Base-by-base conservation (phyloP, 345 rosid species). In the Syzygium jambos region DNA sequence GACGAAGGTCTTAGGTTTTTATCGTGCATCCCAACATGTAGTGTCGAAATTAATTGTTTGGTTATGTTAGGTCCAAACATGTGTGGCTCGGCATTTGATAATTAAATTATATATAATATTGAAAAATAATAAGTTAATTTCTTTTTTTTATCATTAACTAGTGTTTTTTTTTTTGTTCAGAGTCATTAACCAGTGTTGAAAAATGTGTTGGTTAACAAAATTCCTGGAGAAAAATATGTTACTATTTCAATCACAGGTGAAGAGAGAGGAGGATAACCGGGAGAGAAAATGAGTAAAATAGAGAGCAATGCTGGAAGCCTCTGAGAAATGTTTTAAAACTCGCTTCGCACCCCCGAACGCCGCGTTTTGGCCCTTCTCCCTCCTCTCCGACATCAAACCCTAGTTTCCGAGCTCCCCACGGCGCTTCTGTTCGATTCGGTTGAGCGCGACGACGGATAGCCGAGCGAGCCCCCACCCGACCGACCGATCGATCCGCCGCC, bases 311-410 rank as follows among this genome's bases (percentile, higher is more conserved):
- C 30, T 11, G 43, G 51, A 83, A 87, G 51, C 78, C 78, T 30
- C 22, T 11, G 43, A 4, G 17, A 30, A 41, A 65, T 65, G 5
- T 29, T 41, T 46, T 29, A 68, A 46, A 78, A 59, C 10, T 25
- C 56, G 27, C 30, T 52, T 52, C 11, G 55, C 83, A 61, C 53
- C 43, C 13, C 84, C 27, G 55, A 87, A 61, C 80, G 86, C 86
- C 12, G 29, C 86, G 84, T 88, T 85, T 85, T 85, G 87, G 52
- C 22, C 8, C 80, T 13, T 21, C 85, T 51, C 30, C 73, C 68
- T 25, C 77, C 30, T 9, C 29, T 8, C 84, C 77, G 22, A 41
- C 51, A 52, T 59, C 88, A 57, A 87, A 87, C 88, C 88, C 88
- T 87, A 87, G 86, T 65, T 65, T 87, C 52, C 6, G 23, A 9